A percentile compares a stretch with the other conserved stretches of the same genome.
These are phyloP conservation scores for Filosporella fistucella DNA, from an alignment of 495 filamentous ascomycete genomes.

Conservation along the genomic window DNA sequence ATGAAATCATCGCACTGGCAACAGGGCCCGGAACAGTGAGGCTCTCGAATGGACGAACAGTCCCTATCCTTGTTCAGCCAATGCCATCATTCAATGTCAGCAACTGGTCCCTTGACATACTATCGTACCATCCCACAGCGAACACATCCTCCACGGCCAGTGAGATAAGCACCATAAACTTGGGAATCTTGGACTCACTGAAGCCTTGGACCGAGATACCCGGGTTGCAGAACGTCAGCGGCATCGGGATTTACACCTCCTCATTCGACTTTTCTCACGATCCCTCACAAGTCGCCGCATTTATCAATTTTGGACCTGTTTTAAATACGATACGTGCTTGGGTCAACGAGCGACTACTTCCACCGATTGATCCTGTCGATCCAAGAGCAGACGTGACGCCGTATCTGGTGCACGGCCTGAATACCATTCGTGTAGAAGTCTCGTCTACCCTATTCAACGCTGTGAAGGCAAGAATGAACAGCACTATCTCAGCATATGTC, in stretches of 20 bases:
- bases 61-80: neutral
- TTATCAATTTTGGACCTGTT: neutral
- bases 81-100: slow-evolving; percentile 21
- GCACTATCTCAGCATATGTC: too few species aligned
- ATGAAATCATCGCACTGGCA: neutral
- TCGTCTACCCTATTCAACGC: neutral
- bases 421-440: neutral
- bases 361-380: neutral
- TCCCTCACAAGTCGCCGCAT: too few species aligned
- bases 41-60: slow-evolving; percentile 14
- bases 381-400: neutral
- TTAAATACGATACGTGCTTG: neutral
- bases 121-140: slow-evolving; percentile 34
- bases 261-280: slow-evolving; percentile 31
- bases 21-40: slow-evolving; percentile 1
- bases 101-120: slow-evolving; percentile 38
- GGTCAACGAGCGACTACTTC: neutral
- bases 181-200: slow-evolving; percentile 28
- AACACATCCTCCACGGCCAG: slow-evolving; percentile 19
- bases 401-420: neutral
- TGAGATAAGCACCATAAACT: slow-evolving; percentile 25
- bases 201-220: slow-evolving; percentile 36
- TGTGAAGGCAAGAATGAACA: too few species aligned
- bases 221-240: slow-evolving; percentile 36
- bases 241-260: slow-evolving; percentile 42